Evolutionary conservation across 2,329 filamentous ascomycete genomes (phyloP), one percentile per base, ranked within the genome.

Genomic region (Polychaeton citri): DNA sequence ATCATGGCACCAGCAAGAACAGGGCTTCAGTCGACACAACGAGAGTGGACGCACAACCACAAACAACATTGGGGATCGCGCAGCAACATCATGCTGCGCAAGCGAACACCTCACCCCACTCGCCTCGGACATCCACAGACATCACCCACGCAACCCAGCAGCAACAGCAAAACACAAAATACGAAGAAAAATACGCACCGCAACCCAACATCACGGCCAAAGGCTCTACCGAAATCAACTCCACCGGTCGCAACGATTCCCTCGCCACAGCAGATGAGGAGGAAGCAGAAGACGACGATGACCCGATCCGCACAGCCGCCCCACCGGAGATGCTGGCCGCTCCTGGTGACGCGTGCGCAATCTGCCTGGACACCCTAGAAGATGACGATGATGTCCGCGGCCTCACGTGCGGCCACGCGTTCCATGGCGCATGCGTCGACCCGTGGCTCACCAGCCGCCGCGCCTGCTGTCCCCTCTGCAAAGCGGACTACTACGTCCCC

Each of bases 391-490:
- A 98, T 54, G 79, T 98, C 34, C 83, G 90, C 47, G 90, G 90
- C 2, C 65, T 98, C 42, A 86, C 84, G 3, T 98, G 90, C 53
- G 90, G 90, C n/a, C 90, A 98, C 59, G 87, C 88, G 36, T 98
- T 96, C 72, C 90, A 98, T 57, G 87, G 86, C 34, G 83, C 81
- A 26, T 98, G 90, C 55, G 75, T 98, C 33, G 90, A 98, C 50
- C 90, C 90, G 8, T 98, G 90, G 90, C 65, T 98, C 44, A 98
- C 90, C 7, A 87, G 82, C 53, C 76, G 90, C 43, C 79, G 88
- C 46, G 90, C 90, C 18, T 96, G 88, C 65, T 98, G 90, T 57
- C 90, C 90, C 5, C 76, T 98, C 5, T 98, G 90, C 69, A 98
- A 98, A 64, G 84, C 88, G 28, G 90, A 98, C 55, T 98, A 96